Evolutionary conservation across 2,329 filamentous ascomycete genomes (phyloP).

Genomic region (Colletotrichum sp.): DNA sequence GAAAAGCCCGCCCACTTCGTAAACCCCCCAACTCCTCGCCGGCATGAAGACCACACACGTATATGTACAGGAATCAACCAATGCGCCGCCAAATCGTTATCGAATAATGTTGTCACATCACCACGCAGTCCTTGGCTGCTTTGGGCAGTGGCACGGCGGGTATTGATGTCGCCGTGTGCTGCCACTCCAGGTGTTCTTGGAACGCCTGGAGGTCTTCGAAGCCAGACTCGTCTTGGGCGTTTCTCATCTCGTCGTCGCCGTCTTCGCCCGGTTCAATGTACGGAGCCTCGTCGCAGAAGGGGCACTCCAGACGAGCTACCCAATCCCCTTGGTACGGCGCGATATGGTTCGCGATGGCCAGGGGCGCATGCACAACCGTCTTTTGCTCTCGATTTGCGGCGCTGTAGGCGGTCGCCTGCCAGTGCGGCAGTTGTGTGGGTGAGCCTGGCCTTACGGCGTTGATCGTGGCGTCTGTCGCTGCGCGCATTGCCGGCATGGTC

Average conservation of each 20-base stretch:
- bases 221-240: slow-evolving; percentile 50
- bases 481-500: slow-evolving; percentile 52
- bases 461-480: not conserved
- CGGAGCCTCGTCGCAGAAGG: slow-evolving; percentile 59
- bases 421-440: slow-evolving; percentile 38
- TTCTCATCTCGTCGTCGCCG: slow-evolving; percentile 55
- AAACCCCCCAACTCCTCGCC: slow-evolving; percentile 16
- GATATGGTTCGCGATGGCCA: slow-evolving; percentile 63
- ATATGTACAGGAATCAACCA: not conserved
- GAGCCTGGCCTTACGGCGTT: slow-evolving; percentile 3
- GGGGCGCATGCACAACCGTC: slow-evolving; percentile 58
- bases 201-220: slow-evolving; percentile 55
- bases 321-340: slow-evolving; percentile 55
- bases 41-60: not conserved
- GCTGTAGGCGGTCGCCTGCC: slow-evolving; percentile 55
- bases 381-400: slow-evolving; percentile 44
- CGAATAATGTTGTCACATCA: slow-evolving; percentile 46
- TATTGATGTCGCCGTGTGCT: slow-evolving; percentile 48
- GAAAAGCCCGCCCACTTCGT: not conserved
- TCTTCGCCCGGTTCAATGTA: slow-evolving; percentile 46
- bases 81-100: slow-evolving; percentile 8
- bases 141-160: slow-evolving; percentile 34
- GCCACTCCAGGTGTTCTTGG: slow-evolving; percentile 62
- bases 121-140: slow-evolving; percentile 42
- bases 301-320: slow-evolving; percentile 56